Percentiles rank a stretch among this genome's conserved stretches.
phyloP scores from a whole-genome alignment of 495 filamentous ascomycete species.

The Lindgomyces ingoldianus region DNA sequence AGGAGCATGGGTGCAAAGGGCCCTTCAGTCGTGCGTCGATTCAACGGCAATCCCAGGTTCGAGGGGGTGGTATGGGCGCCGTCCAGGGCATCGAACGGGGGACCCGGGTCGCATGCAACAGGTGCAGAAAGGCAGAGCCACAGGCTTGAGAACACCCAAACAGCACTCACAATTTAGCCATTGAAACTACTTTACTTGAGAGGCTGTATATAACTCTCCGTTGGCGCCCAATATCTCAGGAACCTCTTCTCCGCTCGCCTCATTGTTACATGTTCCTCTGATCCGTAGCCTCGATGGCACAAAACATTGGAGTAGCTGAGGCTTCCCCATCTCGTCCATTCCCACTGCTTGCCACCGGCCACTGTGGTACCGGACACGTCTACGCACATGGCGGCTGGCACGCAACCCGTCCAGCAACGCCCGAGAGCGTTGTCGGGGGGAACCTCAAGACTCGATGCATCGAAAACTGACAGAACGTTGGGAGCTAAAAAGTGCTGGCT shows the following conservation, averaged over 20 bases:
- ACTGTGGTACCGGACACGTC: conserved; percentile 29
- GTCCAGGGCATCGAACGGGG: conserved; percentile 30
- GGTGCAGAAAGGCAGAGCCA: conserved; percentile 21
- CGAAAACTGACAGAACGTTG: conserved; percentile 33
- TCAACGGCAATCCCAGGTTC: conserved; percentile 38
- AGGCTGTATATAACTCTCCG: conserved; percentile 35
- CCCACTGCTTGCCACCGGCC: conserved; percentile 2
- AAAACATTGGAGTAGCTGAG: conserved; percentile 17
- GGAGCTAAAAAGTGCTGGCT: conserved; percentile 10
- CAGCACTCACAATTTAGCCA: conserved; percentile 34
- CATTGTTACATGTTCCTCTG: conserved; percentile 33
- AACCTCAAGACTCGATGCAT: conserved; percentile 22
- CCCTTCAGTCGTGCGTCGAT: conserved; percentile 30
- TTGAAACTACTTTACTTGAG: conserved; percentile 38
- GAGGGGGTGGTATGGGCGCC: conserved; percentile 31
- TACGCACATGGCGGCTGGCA: conserved; percentile 34
- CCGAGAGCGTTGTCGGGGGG: conserved; percentile 9
- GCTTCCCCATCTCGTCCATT: conserved; percentile 3
- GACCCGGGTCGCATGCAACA: conserved; percentile 30
- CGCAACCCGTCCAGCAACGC: conserved; percentile 9
- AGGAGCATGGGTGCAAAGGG: conserved; percentile 31
- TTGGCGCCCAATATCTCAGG: conserved; percentile 38
- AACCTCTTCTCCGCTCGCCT: conserved; percentile 14
- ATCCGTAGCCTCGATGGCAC: conserved; percentile 35
- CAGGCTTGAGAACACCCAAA: conserved; percentile 33